These are phyloP conservation scores for Acanthamoeba rhysodes DNA, from an alignment of 208 protist species.

Conservation along the genomic window DNA sequence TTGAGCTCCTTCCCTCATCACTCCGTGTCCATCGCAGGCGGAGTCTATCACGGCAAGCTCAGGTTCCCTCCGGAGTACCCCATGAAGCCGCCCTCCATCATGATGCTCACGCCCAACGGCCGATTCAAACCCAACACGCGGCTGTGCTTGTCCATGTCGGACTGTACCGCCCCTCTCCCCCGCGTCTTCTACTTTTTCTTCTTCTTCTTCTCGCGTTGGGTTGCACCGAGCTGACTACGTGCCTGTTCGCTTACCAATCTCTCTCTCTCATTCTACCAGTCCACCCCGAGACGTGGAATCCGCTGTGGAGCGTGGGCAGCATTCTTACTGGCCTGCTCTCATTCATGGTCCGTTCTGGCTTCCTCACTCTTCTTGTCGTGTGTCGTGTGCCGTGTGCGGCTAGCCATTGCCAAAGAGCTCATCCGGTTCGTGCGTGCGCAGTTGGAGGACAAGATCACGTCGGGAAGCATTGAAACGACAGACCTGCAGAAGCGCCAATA, in stretches of 20 bases:
- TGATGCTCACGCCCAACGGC: constrained; percentile 87
- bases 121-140: constrained; percentile 83
- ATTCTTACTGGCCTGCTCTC: constrained; percentile 80
- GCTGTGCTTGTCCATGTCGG: constrained; percentile 87
- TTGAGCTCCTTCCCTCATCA: background rate
- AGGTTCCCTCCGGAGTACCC: constrained; percentile 85
- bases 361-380: too few relatives aligned
- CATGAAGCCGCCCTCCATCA: constrained; percentile 85
- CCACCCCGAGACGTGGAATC: constrained; percentile 88
- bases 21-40: constrained; percentile 45
- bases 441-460: constrained; percentile 68
- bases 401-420: too few relatives aligned
- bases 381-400: too few relatives aligned
- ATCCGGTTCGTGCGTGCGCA: background rate
- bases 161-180: constrained; percentile 66
- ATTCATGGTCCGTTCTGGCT: constrained; percentile 66
- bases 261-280: background rate
- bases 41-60: constrained; percentile 85
- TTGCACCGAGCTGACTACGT: background rate
- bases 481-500: constrained; percentile 50
- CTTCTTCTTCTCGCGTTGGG: background rate
- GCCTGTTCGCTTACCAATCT: background rate
- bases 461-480: constrained; percentile 58
- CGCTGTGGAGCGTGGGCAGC: constrained; percentile 81
- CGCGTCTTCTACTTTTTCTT: background rate